phyloP scores from a whole-genome alignment of 2,329 filamentous ascomycete genomes.

The Hymenoscyphus salicellus region DNA sequence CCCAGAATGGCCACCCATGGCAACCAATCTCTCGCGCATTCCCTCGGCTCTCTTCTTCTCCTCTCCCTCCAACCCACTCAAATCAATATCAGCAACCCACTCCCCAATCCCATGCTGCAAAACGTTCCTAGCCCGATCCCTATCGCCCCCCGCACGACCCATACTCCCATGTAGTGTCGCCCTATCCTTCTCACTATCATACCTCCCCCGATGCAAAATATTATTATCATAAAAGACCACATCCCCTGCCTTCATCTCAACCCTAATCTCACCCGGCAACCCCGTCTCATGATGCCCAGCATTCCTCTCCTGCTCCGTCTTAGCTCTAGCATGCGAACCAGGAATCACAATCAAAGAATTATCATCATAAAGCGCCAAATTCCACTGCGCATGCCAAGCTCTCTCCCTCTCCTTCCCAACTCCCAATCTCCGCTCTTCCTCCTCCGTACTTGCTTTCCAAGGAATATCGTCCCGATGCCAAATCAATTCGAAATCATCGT shows the following conservation, averaged over 20 bases:
- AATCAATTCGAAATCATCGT: conserved; percentile 66
- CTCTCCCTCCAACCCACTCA: conserved; percentile 43
- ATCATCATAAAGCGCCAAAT: conserved; percentile 76
- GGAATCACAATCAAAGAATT: conserved; percentile 72
- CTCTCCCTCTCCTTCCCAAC: conserved; percentile 40
- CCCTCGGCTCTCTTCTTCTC: conserved; percentile 52
- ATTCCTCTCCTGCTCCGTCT: conserved; percentile 65
- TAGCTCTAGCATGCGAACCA: conserved; percentile 67
- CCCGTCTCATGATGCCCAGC: conserved; percentile 62
- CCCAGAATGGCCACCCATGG: conserved; percentile 57
- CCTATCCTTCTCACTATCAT: conserved; percentile 56
- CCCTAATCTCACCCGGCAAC: conserved; percentile 62
- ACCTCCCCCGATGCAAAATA: conserved; percentile 73
- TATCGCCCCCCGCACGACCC: conserved; percentile 55
- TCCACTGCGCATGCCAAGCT: conserved; percentile 80
- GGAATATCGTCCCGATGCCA: conserved; percentile 87
- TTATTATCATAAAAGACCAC: conserved; percentile 89
- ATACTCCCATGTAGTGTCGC: conserved; percentile 73
- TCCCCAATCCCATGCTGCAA: conserved; percentile 69
- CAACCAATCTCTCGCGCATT: conserved; percentile 63
- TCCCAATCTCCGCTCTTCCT: conserved; percentile 61
- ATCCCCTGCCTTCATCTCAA: conserved; percentile 69
- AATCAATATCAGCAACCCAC: conserved; percentile 61
- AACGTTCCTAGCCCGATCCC: conserved; percentile 64
- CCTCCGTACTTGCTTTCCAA: conserved; percentile 59